Evolutionary conservation across 2,329 filamentous ascomycete genomes (phyloP), one percentile per base, ranked within the genome.

Genomic region (Zymoseptoria tritici): DNA sequence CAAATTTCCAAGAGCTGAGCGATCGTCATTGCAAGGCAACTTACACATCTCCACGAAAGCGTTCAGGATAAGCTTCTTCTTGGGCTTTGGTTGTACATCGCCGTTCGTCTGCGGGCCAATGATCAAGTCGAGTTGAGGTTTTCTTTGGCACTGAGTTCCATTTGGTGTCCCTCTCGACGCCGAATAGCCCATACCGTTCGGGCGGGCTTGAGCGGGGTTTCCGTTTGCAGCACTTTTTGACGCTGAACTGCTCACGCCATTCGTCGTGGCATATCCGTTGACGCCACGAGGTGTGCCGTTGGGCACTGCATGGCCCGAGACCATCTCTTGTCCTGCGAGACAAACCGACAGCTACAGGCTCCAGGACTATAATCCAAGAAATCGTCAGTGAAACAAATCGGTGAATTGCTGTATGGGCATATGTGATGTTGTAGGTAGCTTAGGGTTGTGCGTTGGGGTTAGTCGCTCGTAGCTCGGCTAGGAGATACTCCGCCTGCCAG

Each of bases 51-150:
- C 63, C 7, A 77, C 74, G 55, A 77, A 78, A 26, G 75, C 75
- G 64, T 78, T 77, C 51, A 78, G 71, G 55, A 77, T 75, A 52
- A 77, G 61, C 22, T 70, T 68, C 66, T 74, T 76, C 63, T 75
- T 75, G n/a, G 46, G 9, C 7, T 55, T 55, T 16, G 11, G 5
- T 16, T 46, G 36, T 7, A n/a, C 13, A 46, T 46, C 11, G 3
- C 36, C 36, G 4, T 46, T 16, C 4, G 36, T n/a, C 16, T 46
- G 36, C 16, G 3, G 13, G 16, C 13, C 13, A 7, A n/a, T 46
- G 1, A 6, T 46, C 36, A 4, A 42, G 36, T 42, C 9, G 36
- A 16, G 9, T 42, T 16, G 36, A 11, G 36, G 16, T 5, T 1
- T 7, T 11, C 36, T 42, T 13, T 13, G 36, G 36, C 36, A 16